Base-by-base conservation (phyloP, 192 early-diverging fungal genomes). In the Gonapodya prolifera region DNA sequence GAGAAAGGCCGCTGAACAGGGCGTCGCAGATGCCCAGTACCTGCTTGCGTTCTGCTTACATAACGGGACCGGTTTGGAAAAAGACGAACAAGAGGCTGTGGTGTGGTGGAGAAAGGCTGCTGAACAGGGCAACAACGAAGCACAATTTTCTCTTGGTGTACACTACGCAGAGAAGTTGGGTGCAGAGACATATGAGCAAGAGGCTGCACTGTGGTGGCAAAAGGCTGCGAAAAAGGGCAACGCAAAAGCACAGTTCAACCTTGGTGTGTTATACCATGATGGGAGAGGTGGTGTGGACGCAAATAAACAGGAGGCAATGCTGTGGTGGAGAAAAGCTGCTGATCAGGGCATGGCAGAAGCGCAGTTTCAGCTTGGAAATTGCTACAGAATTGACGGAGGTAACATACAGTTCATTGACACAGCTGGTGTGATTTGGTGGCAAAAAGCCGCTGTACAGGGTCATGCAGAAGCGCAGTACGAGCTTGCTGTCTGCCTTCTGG, bases 101-200 rank as follows among this genome's bases (percentile, higher is more conserved):
- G 45, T 69, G 75, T 88, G 84, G 84, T 88, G 85, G 75, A 31
- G 69, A 16, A 80, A 78, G 71, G 84, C 83, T 0, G 81, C 86
- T 1, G 75, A 77, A 29, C 88, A 89, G 77, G 79, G 80, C 18
- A 84, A 89, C 74, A 34, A 2, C 8, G 82, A 84, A 33, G 85
- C 87, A 1, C 84, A 87, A 69, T 86, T 87, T 78, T 79, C 79
- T 2, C 78, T 88, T 32, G 87, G 85, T 34, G 84, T 85, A 30
- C 86, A 85, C 80, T 83, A 82, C 79, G 84, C 88, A 76, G 83
- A 87, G 70, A 86, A 85, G 8, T 84, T 86, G 77, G 88, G 88
- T 2, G 78, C 82, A 0, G 70, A 75, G 16, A 79, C 81, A 35
- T 82, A 88, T 80, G 79, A 85, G 75, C 30, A 28, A 0, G 61